Percentiles rank a stretch among this genome's conserved stretches.
Evolutionary conservation across 2,329 filamentous ascomycete species (phyloP).

Genomic region (Saccharata proteae): DNA sequence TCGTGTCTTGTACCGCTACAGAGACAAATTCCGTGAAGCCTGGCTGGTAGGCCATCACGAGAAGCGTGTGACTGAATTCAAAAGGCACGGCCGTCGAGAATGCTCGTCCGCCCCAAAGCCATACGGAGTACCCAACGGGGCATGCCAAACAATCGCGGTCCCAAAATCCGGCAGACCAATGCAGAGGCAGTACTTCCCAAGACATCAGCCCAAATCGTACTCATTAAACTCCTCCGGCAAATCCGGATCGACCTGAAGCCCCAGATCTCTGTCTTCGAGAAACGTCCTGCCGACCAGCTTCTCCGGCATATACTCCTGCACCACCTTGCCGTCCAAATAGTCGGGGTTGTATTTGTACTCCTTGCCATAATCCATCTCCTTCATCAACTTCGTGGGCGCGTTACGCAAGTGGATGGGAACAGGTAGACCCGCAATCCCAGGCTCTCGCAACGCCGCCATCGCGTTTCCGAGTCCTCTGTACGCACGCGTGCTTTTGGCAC

Average conservation of each 20-base stretch:
- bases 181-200: too few species aligned
- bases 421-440: conserved; percentile 67
- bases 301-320: conserved; percentile 83
- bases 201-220: conserved; percentile 5
- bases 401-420: conserved; percentile 84
- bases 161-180: too few species aligned
- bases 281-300: conserved; percentile 59
- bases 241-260: conserved; percentile 64
- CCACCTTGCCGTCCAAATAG: conserved; percentile 68
- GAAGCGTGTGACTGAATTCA: too few species aligned
- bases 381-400: conserved; percentile 85
- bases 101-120: too few species aligned
- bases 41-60: too few species aligned
- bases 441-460: conserved; percentile 62
- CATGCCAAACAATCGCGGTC: too few species aligned
- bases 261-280: conserved; percentile 68
- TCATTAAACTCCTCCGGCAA: conserved; percentile 23
- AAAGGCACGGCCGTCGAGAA: too few species aligned
- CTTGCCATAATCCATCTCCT: conserved; percentile 77
- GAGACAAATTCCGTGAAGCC: too few species aligned
- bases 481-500: conserved; percentile 75
- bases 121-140: too few species aligned
- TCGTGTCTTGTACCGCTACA: too few species aligned
- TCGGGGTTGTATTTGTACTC: conserved; percentile 97
- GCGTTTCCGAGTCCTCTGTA: conserved; percentile 77